phyloP scores from a whole-genome alignment of 768 basidiomycete species.

The Wakefieldia striispora region DNA sequence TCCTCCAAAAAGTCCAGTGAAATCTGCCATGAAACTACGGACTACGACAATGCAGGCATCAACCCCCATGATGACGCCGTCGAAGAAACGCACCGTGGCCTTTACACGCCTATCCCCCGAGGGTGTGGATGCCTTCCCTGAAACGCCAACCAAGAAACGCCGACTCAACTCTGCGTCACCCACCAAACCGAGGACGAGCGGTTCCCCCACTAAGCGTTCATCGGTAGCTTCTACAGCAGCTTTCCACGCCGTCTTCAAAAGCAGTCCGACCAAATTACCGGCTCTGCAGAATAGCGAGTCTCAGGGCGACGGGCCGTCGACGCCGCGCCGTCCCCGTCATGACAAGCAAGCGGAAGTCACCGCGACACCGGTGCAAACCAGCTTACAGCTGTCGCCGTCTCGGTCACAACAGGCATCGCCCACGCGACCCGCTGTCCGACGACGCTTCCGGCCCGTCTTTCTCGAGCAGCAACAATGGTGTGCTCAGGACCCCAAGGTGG shows the following conservation, averaged over 20 bases:
- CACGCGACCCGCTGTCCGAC: conserved; percentile 18
- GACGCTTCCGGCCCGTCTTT: conserved; percentile 50
- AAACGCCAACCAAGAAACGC: conserved; percentile 44
- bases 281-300: background rate
- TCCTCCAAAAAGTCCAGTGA: conserved; percentile 19
- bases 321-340: conserved; percentile 19
- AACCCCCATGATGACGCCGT: conserved; percentile 15
- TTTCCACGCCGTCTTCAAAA: conserved; percentile 19
- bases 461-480: conserved; percentile 50
- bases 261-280: conserved; percentile 5
- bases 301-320: conserved; percentile 20
- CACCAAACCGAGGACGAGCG: conserved; percentile 11
- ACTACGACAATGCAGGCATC: background rate
- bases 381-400: conserved; percentile 24
- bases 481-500: conserved; percentile 38
- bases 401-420: conserved; percentile 14
- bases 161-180: conserved; percentile 25
- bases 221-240: conserved; percentile 4
- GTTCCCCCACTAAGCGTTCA: conserved; percentile 9
- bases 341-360: conserved; percentile 3
- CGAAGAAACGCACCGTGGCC: conserved; percentile 32
- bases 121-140: conserved; percentile 31
- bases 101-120: conserved; percentile 15
- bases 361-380: conserved; percentile 10
- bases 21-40: conserved; percentile 18